Percentiles rank a stretch among this genome's conserved stretches.
Conservation (phyloP, 331 rosid species). For the Quercus tomentella region DNA sequence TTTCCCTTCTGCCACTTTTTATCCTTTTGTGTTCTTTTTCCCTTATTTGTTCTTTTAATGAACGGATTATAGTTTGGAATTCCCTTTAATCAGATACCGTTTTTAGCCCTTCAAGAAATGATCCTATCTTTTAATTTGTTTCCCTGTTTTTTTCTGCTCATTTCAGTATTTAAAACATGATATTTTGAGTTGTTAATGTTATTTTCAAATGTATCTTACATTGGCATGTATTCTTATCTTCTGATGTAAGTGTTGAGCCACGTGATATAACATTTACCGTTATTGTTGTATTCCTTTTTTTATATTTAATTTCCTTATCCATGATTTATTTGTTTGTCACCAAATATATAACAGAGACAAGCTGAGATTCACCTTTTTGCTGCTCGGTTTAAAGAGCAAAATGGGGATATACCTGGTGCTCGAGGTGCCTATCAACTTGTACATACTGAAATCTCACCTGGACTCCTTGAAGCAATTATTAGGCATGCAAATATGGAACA, state of each 20-base stretch:
- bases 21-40: neutral
- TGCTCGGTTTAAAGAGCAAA: constrained; percentile 92
- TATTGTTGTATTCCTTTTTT: neutral
- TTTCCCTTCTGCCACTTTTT: neutral
- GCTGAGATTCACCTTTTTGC: constrained; percentile 93
- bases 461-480: constrained; percentile 95
- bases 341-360: constrained; percentile 63
- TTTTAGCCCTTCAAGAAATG: too few relatives aligned
- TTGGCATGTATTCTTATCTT: neutral
- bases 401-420: constrained; percentile 79
- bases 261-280: neutral
- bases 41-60: neutral
- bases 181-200: neutral
- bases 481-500: constrained; percentile 93
- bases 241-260: neutral
- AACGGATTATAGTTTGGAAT: neutral
- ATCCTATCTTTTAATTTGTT: neutral
- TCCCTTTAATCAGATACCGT: neutral
- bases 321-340: constrained; percentile 5
- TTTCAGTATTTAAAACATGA: neutral
- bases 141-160: neutral
- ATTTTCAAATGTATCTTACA: neutral
- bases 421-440: constrained; percentile 92
- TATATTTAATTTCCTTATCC: neutral
- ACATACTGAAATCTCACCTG: constrained; percentile 89